Evolutionary conservation across 2,329 filamentous ascomycete species (phyloP).

Genomic region (Hypoxylon sp.): DNA sequence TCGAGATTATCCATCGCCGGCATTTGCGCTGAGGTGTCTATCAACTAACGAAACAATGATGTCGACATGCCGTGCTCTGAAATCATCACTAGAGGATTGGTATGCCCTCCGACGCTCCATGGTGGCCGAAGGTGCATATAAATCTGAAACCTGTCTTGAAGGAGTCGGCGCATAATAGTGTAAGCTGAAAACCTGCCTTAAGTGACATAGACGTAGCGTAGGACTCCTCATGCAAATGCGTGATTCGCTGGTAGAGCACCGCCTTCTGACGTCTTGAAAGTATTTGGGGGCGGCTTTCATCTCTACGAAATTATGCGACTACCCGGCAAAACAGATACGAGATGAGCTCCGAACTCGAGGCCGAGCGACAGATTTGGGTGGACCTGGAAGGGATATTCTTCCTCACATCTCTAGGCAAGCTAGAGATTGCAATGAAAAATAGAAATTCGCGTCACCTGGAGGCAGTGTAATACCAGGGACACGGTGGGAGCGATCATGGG

Average conservation of each 20-base stretch:
- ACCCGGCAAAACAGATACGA: too few species aligned
- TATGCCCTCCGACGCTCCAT: neutral
- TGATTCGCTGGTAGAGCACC: neutral
- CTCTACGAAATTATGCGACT: neutral
- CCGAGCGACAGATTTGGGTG: too few species aligned
- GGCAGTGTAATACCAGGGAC: constrained; percentile 45
- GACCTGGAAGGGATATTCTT: too few species aligned
- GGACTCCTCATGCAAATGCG: neutral
- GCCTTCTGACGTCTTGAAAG: neutral
- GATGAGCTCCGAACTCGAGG: too few species aligned
- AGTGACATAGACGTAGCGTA: neutral
- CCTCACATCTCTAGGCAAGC: constrained; percentile 32
- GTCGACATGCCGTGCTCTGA: neutral
- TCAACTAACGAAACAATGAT: neutral
- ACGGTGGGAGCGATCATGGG: constrained; percentile 40
- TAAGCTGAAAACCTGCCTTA: neutral
- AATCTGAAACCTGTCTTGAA: neutral
- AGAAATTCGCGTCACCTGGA: constrained; percentile 40
- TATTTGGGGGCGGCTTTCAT: neutral
- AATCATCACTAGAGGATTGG: neutral
- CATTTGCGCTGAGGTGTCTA: neutral
- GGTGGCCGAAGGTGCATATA: neutral
- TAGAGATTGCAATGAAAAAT: constrained; percentile 35
- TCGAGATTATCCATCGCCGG: neutral
- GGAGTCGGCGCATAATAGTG: neutral